phyloP scores from a whole-genome alignment of 1,284 basidiomycete genomes.

The Boletus sp. region DNA sequence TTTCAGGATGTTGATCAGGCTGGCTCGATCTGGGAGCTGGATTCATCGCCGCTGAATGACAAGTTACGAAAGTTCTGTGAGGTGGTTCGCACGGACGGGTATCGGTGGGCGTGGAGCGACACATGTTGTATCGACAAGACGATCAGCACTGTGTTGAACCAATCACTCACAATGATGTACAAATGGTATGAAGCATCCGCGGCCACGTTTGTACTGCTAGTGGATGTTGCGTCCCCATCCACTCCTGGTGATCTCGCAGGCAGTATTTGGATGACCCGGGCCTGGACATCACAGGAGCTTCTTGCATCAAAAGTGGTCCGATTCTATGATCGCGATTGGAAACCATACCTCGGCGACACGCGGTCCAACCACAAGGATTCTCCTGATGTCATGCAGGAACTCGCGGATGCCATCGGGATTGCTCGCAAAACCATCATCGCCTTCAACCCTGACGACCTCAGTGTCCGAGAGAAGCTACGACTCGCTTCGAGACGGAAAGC shows the following conservation, averaged over 20 bases:
- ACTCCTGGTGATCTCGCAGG: background rate
- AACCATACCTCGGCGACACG: background rate
- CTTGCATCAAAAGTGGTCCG: conserved; percentile 8
- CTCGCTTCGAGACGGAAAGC: background rate
- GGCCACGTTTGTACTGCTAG: background rate
- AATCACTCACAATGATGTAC: conserved; percentile 3
- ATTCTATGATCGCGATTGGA: conserved; percentile 1
- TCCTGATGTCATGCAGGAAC: background rate
- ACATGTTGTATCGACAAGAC: conserved; percentile 3
- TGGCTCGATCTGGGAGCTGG: background rate
- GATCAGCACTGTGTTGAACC: background rate
- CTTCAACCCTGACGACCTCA: background rate
- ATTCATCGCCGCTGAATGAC: background rate
- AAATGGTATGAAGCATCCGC: conserved; percentile 2
- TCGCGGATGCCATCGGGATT: background rate
- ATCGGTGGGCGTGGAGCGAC: background rate
- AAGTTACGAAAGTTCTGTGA: background rate
- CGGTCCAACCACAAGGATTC: background rate
- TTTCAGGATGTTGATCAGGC: background rate
- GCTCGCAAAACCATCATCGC: background rate
- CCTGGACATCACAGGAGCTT: conserved; percentile 19
- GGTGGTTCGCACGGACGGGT: background rate
- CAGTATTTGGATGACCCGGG: conserved; percentile 14
- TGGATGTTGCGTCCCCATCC: background rate
- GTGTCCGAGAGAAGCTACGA: background rate